Evolutionary conservation across 352 stramenopile species (phyloP), one percentile per base, ranked within the genome.

Genomic region (Globisporangium barbulae): DNA sequence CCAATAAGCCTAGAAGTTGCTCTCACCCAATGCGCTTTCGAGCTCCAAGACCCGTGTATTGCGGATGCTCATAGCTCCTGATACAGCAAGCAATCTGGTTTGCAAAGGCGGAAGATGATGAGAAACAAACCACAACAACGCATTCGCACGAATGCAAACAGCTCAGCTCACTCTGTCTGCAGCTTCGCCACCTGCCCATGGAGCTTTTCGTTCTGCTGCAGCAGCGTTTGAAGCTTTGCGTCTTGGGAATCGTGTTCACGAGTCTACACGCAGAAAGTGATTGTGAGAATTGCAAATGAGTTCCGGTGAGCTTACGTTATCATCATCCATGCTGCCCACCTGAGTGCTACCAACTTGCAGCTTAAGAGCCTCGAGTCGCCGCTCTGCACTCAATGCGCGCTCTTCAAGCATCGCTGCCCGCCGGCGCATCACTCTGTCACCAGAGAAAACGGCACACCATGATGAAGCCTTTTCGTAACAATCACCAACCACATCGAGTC

Each of bases 11-110:
- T 5, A 59, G 13, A 17, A 2, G 19, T 15, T 49, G n/a, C 5
- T 2, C 35, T 30, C 35, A 59, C 53, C 35, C 13, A 59, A 47
- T 25, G 53, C 33, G n/a, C 25, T 42, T 45, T 59, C 53, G n/a
- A 59, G 35, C 53, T 59, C 53, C n/a, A 47, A 19, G 12, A 59
- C 13, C 2, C 53, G 53, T 13, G 21, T 30, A 15, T 59, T 47
- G 22, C 53, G 21, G 48, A n/a, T 45, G 19, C 35, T 59, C n/a
- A 49, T 12, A 5, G n/a, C 19, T 15, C 53, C 35, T 49, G 33
- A 31, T 15, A 31, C 7, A 21, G 31, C 21, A 31, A 59, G 48
- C 15, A 54, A 13, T n/a, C 49, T 41, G 6, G 5, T 1, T 37
- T 19, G 15, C 5, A 54, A 10, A 30, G 5, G 48, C 7, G 22